Evolutionary conservation across 441 rosid species (phyloP).

Genomic region (Pelargonium cotyledonis): DNA sequence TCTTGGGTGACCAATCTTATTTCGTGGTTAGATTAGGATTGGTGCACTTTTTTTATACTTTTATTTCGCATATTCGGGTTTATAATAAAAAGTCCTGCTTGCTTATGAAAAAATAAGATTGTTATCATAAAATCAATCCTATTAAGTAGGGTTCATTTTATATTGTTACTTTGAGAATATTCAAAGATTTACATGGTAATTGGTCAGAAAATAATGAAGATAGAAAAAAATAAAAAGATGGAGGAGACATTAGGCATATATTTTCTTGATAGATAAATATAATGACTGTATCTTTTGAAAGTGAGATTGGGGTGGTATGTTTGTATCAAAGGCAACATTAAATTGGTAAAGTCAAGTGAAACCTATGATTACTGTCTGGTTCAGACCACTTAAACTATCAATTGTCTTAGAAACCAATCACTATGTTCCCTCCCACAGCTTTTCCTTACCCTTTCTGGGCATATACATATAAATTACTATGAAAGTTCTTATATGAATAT

Average conservation of each 20-base stretch:
- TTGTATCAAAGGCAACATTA: slow-evolving; percentile 24
- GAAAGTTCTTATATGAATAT: background rate
- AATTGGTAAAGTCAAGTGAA: slow-evolving; percentile 28
- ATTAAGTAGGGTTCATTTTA: too few species aligned
- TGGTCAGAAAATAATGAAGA: background rate
- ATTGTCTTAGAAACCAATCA: background rate
- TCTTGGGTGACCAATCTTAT: too few species aligned
- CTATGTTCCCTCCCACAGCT: background rate
- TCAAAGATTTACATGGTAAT: background rate
- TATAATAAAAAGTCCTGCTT: too few species aligned
- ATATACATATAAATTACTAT: background rate
- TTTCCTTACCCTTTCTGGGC: background rate
- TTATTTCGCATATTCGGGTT: too few species aligned
- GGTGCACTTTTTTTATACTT: too few species aligned
- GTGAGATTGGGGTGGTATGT: slow-evolving; percentile 39
- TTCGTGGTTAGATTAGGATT: too few species aligned
- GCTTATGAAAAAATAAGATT: too few species aligned
- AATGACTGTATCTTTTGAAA: background rate
- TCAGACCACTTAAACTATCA: slow-evolving; percentile 1
- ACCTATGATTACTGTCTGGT: slow-evolving; percentile 28
- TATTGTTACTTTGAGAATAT: background rate
- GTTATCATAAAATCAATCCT: too few species aligned
- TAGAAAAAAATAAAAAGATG: background rate
- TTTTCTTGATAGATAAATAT: slow-evolving; percentile 10
- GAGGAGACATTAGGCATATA: slow-evolving; percentile 33